phyloP scores from a whole-genome alignment of 2,329 filamentous ascomycete genomes.

The Pestalotiopsis sp. region DNA sequence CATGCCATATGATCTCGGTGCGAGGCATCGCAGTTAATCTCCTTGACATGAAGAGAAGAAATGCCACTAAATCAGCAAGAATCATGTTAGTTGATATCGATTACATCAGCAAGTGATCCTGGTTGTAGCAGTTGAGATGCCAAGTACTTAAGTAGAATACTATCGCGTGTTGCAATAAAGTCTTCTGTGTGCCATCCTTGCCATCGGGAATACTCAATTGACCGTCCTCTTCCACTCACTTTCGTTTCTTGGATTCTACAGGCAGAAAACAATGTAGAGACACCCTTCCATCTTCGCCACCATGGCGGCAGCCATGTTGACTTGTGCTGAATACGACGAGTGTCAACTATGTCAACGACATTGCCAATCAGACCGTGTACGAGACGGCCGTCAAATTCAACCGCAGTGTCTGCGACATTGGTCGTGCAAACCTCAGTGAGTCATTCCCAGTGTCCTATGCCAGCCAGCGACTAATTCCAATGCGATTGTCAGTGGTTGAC shows the following conservation, averaged over 20 bases:
- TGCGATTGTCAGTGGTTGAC: background rate
- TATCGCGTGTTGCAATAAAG: background rate
- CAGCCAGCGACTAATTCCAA: background rate
- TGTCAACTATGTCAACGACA: background rate
- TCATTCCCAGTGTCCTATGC: background rate
- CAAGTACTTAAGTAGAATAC: background rate
- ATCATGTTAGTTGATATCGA: background rate
- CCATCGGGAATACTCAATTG: background rate
- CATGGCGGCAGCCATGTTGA: background rate
- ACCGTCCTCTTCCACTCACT: background rate
- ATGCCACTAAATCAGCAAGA: background rate
- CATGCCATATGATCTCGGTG: background rate
- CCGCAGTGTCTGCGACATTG: background rate
- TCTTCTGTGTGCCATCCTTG: background rate
- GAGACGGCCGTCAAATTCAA: background rate
- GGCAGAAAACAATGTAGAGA: background rate
- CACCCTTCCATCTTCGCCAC: background rate
- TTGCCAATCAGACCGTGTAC: background rate
- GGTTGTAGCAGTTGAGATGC: background rate
- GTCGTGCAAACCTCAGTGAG: background rate
- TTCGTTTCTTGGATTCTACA: background rate
- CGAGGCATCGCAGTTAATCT: background rate
- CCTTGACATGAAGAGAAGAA: background rate
- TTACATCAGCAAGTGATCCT: background rate
- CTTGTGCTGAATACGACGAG: background rate